These are phyloP conservation scores for Dentipellis fragilis DNA, from an alignment of 768 basidiomycete genomes.

Conservation along the genomic window DNA sequence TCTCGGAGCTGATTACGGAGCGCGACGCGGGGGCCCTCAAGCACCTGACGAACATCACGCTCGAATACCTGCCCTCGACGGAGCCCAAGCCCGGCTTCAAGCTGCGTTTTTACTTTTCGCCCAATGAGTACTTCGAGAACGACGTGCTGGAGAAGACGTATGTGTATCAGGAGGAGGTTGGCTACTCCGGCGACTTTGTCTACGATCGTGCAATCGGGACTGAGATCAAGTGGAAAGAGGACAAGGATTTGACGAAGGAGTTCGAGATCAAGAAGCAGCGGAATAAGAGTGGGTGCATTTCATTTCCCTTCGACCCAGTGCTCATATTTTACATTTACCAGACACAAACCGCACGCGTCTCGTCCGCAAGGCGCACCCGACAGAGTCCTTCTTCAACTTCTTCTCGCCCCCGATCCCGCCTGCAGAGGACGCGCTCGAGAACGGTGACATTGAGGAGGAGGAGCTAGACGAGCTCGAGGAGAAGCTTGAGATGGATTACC, in stretches of 20 bases:
- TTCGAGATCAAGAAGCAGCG: conserved; percentile 99
- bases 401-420: conserved; percentile 79
- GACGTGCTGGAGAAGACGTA: conserved; percentile 85
- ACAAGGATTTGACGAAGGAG: conserved; percentile 94
- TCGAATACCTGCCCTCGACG: conserved; percentile 62
- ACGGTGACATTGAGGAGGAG: conserved; percentile 68
- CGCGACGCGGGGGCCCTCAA: conserved; percentile 84
- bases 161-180: conserved; percentile 83
- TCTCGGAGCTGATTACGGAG: conserved; percentile 87
- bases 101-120: conserved; percentile 69
- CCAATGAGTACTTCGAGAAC: conserved; percentile 87
- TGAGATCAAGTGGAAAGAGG: conserved; percentile 94
- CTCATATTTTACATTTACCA: conserved; percentile 18
- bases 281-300: conserved; percentile 71
- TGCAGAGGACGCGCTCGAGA: conserved; percentile 54
- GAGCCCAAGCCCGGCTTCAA: conserved; percentile 86
- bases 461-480: conserved; percentile 87
- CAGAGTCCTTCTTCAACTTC: conserved; percentile 99
- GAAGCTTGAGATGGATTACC: conserved; percentile 93
- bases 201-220: conserved; percentile 92
- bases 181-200: conserved; percentile 94
- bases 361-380: conserved; percentile 78
- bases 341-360: conserved; percentile 80
- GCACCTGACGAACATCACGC: conserved; percentile 65
- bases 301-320: not conserved